Evolutionary conservation across 2,329 filamentous ascomycete genomes (phyloP).

Genomic region (Juglanconis sp.): DNA sequence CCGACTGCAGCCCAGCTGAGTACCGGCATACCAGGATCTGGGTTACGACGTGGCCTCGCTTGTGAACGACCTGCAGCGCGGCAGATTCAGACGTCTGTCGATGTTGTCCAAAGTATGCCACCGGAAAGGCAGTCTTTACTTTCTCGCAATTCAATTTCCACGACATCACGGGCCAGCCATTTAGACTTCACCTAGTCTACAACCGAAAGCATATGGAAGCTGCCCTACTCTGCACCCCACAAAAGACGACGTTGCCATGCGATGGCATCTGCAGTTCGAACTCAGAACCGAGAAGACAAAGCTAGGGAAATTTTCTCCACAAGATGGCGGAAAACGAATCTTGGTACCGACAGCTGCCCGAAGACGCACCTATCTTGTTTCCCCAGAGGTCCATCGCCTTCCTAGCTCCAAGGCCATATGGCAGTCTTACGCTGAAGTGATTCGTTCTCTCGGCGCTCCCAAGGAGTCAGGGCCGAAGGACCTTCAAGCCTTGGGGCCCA

Average conservation of each 20-base stretch:
- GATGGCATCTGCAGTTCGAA: conserved; percentile 1
- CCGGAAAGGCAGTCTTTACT: too few relatives aligned
- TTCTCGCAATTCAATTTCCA: background rate
- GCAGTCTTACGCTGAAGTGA: too few relatives aligned
- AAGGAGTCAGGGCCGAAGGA: conserved; percentile 8
- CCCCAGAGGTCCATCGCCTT: background rate
- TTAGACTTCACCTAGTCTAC: background rate
- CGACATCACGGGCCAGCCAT: background rate
- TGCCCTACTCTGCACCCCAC: conserved; percentile 1
- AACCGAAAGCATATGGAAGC: background rate
- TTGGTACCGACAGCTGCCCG: background rate
- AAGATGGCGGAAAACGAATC: background rate
- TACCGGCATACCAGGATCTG: background rate
- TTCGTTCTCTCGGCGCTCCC: background rate
- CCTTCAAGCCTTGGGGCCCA: background rate
- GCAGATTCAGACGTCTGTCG: too few relatives aligned
- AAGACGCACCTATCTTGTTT: background rate
- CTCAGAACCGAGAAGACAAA: background rate
- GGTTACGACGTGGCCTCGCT: background rate
- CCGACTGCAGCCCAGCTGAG: background rate
- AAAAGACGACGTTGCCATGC: conserved; percentile 4
- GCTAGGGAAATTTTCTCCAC: too few relatives aligned
- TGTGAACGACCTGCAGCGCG: too few relatives aligned
- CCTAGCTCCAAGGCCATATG: background rate
- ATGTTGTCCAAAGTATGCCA: too few relatives aligned